Evolutionary conservation across 345 rosid genomes (phyloP), one percentile per base, ranked within the genome.

Genomic region (Rhodomyrtus tomentosa): DNA sequence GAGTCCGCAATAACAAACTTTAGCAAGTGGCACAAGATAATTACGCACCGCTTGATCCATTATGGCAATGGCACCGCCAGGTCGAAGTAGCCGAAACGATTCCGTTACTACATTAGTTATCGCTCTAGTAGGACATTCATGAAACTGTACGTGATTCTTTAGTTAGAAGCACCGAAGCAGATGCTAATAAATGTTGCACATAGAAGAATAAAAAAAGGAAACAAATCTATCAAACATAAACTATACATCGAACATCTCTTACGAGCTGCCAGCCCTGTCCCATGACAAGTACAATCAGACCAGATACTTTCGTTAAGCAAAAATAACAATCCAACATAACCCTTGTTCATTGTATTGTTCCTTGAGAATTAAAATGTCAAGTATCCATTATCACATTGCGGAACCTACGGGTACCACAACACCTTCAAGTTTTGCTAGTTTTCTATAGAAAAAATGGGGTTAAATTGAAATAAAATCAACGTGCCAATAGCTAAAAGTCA

Each of bases 41-140:
- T 54, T 45, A 81, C 87, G 85, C 90, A 91, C 96, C 50, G 94
- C 87, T 25, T 89, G 90, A 88, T 92, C 96, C 27, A 89, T 89
- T 80, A 93, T 50, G 72, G 89, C 92, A 76, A 93, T 82, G 12
- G 91, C 91, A 85, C 94, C 96, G 36, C 94, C 93, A 38, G 93
- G 93, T 84, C 88, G 89, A 81, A 93, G 96, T 32, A 92, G 58
- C 25, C 89, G 87, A 51, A 87, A 88, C 7, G 93, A 91, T 90
- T 93, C 94, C 88, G 54, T 87, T 53, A 89, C 25, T 72, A 93
- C 22, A 36, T 87, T 91, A 48, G 86, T 38, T 20, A 88, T 92
- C 80, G 93, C 93, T 86, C 90, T 89, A 83, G 90, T 89, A 29
- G 96, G 96, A 68, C 93, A 92, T 91, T 93, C 94, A 81, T 92